Evolutionary conservation across 257 asterid genomes (phyloP), one percentile per base, ranked within the genome.

Genomic region (Gentiana dahurica): DNA sequence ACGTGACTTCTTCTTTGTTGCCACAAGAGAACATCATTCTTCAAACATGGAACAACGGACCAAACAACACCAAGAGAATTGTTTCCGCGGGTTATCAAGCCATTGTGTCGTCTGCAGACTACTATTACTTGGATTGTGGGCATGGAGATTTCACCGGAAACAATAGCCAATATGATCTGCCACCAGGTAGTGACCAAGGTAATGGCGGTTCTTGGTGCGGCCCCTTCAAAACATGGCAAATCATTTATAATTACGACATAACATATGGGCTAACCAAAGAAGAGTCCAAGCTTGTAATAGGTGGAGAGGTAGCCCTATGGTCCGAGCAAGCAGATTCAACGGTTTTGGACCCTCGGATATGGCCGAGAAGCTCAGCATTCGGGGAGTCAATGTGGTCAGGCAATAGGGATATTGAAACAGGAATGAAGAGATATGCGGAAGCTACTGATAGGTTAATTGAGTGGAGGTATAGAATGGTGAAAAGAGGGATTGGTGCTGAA

Each of bases 121-220:
- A 51, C 43, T 85, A 82, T 61, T 91, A 91, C 75, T 67, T 91
- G 73, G 98, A 91, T 36, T 91, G 96, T 51, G 98, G 98, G 51
- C 96, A 91, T 62, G 98, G 98, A 8, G 80, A 59, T 15, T 91
- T 79, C 43, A n/a, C 73, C 7, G 98, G 98, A 36, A 91, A 91
- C 47, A 62, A 77, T 41, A 85, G 81, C 60, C 63, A 5, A 39
- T 91, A 82, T 53, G 59, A 75, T 71, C 75, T 39, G 69, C 84
- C 77, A 32, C 89, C 94, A 0, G 88, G 77, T 9, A n/a, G 74
- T 7, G 75, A 81, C 12, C 89, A 71, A 52, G 24, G 24, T 15
- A 67, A 80, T 2, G 95, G 95, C 1, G 95, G 90, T 32, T 91
- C 98, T 0, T 87, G 98, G 98, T 91, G 98, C 39, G 94, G 78